phyloP scores from a whole-genome alignment of 257 asterid species.

The Datura wrightii region DNA sequence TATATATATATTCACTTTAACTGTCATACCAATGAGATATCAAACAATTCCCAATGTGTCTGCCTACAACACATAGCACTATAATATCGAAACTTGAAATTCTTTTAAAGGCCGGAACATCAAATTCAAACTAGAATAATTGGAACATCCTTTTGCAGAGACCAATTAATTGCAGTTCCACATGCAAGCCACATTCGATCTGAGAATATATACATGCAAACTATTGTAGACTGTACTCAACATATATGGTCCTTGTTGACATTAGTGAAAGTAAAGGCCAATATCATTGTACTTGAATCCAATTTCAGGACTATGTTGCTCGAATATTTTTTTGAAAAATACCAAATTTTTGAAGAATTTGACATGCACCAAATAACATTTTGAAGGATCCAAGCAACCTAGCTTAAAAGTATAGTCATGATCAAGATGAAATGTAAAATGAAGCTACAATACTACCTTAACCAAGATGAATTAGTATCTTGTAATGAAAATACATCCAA shows the following conservation, averaged over 20 bases:
- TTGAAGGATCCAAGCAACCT: background rate
- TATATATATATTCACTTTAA: constrained; percentile 38
- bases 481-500: background rate
- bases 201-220: constrained; percentile 16
- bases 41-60: constrained; percentile 49
- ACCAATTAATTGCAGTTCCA: constrained; percentile 19
- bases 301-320: background rate
- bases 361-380: background rate
- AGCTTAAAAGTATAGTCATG: background rate
- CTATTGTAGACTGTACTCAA: constrained; percentile 22
- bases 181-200: constrained; percentile 13
- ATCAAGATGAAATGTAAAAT: background rate
- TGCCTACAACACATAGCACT: constrained; percentile 41
- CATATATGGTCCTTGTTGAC: constrained; percentile 9
- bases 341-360: background rate
- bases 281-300: background rate
- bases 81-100: constrained; percentile 54
- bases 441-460: background rate
- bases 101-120: constrained; percentile 23
- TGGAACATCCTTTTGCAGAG: background rate
- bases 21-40: constrained; percentile 41
- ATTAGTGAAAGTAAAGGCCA: background rate
- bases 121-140: background rate
- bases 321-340: too few relatives aligned
- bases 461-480: background rate